Base-by-base conservation (phyloP, 2,329 filamentous ascomycete species). In the Trichoderma guizhouense region DNA sequence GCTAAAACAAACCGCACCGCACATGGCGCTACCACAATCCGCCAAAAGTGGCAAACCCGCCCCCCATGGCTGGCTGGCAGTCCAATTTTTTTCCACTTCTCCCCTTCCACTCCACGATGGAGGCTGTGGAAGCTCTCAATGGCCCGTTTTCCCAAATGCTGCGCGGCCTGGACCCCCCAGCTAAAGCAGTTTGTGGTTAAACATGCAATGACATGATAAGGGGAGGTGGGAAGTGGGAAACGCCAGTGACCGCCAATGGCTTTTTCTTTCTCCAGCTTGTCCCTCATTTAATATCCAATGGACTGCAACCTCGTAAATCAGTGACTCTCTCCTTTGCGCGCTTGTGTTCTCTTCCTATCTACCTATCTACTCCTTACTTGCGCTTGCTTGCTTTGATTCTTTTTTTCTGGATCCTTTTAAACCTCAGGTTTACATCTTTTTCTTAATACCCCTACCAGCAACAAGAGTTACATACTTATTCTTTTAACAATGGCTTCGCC, bases 401-500 rank as follows among this genome's bases (percentile, higher is more conserved):
- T 24, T 53, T 21, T 24, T 24, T 24, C 21, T 14, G 47, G n/a
- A 53, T 21, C 47, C 3, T 53, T 24, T 53, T 24, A 12, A 21
- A 53, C 47, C n/a, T 53, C 18, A 6, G 21, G 47, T 53, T 53
- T 24, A 24, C 47, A 53, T 53, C 47, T 24, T 53, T 53, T 43
- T 53, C 47, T 53, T 24, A 53, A 53, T 53, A 24, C 47, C 21
- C n/a, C n/a, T 51, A n/a, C n/a, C 2, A 21, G 62, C 9, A 32
- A 34, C 28, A 51, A 53, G 30, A 32, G 28, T 39, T n/a, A 43
- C 18, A 53, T 14, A 34, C 5, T 1, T 64, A 7, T 39, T 18
- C 14, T n/a, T 21, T 32, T 18, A 21, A 28, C 58, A 61, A 47
- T 58, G 67, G 73, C 73, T 26, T 82, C 81, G 57, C 79, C 81